phyloP scores from a whole-genome alignment of 2,329 filamentous ascomycete species.

The Tolypocladium nubicola region DNA sequence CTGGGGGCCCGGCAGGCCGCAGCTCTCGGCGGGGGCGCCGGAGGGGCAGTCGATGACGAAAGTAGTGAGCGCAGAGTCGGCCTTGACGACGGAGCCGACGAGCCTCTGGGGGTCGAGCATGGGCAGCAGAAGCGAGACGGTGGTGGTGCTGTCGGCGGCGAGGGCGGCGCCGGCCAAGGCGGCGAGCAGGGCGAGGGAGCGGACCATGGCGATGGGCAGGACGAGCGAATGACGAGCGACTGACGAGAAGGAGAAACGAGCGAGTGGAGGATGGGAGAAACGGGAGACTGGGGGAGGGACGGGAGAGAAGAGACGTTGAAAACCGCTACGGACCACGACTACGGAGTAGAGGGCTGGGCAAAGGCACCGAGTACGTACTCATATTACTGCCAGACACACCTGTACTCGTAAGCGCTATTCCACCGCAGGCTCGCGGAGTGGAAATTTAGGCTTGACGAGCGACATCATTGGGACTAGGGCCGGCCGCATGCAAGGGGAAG shows the following conservation, averaged over 20 bases:
- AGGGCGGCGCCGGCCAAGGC: conserved; percentile 9
- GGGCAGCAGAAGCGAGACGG: conserved; percentile 15
- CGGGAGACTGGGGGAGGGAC: neutral
- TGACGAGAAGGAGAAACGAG: neutral
- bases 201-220: conserved; percentile 10
- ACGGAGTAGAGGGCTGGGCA: no score
- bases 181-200: conserved; percentile 14
- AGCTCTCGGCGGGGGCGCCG: conserved; percentile 10
- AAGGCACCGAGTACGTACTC: no score
- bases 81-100: conserved; percentile 19
- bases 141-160: conserved; percentile 16
- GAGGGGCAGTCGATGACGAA: conserved; percentile 15
- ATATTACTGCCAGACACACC: no score
- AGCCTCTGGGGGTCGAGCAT: conserved; percentile 12
- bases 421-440: no score
- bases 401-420: no score
- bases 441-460: no score
- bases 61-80: conserved; percentile 17
- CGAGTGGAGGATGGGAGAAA: neutral
- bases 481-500: no score
- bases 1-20: conserved; percentile 10
- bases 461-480: no score
- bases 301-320: neutral
- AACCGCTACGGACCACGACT: no score
- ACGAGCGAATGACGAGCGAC: neutral